Percentiles rank a stretch among this genome's conserved stretches.
phyloP scores from a whole-genome alignment of 2,329 filamentous ascomycete species.

The Knoxdaviesia proteae region DNA sequence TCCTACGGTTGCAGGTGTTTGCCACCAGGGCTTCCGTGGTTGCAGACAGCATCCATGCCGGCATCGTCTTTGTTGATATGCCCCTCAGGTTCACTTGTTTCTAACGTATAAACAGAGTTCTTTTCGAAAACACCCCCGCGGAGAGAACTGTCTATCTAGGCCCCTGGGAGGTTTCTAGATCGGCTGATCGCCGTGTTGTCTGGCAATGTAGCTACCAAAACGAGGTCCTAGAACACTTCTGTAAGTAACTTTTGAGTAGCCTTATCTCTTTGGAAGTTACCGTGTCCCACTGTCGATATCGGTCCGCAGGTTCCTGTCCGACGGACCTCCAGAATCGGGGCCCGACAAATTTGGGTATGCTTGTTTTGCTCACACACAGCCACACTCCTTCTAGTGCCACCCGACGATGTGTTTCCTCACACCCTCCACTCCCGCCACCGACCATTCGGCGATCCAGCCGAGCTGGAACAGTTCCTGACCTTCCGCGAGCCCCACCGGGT shows the following conservation, averaged over 20 bases:
- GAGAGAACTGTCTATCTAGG: slow-evolving; percentile 29
- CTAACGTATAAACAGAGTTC: slow-evolving; percentile 14
- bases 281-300: background rate
- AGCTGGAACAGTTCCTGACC: slow-evolving; percentile 26
- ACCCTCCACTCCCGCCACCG: slow-evolving; percentile 29
- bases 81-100: too few species aligned
- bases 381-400: slow-evolving; percentile 16
- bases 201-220: slow-evolving; percentile 32
- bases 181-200: slow-evolving; percentile 24
- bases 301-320: too few species aligned
- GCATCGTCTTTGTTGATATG: too few species aligned
- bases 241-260: slow-evolving; percentile 13
- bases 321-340: too few species aligned
- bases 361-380: too few species aligned
- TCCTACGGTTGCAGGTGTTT: too few species aligned
- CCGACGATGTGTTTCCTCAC: slow-evolving; percentile 25
- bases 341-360: too few species aligned
- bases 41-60: too few species aligned
- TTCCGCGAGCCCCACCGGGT: slow-evolving; percentile 27
- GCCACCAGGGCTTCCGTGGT: too few species aligned
- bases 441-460: slow-evolving; percentile 25
- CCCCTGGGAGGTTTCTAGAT: slow-evolving; percentile 29
- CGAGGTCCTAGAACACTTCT: slow-evolving; percentile 28
- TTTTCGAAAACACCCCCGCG: slow-evolving; percentile 27
- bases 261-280: background rate